Conservation (phyloP, 176 grass and related monocot species). For the Paspalum notatum region DNA sequence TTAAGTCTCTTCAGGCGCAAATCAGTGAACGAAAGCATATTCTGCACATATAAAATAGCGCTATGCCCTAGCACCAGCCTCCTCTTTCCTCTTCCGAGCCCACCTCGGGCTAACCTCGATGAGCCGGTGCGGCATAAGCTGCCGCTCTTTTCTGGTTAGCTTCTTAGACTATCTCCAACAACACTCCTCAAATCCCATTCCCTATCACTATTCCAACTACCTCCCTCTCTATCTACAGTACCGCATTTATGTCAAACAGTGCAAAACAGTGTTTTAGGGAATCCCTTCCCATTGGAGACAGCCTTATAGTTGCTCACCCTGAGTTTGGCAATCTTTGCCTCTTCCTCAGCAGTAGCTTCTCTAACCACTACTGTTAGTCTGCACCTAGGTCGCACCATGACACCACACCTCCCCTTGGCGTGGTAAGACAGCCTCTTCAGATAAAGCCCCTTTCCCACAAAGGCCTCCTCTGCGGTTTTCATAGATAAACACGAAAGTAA, state of each 20-base stretch:
- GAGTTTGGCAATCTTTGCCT: conserved; percentile 86
- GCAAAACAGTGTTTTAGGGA: no score
- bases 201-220: no score
- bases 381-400: conserved; percentile 85
- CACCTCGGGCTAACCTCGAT: conserved; percentile 78
- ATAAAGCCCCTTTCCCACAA: conserved; percentile 88
- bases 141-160: no score
- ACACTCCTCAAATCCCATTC: no score
- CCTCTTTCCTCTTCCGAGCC: conserved; percentile 63
- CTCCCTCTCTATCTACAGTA: no score
- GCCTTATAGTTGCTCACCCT: conserved; percentile 92
- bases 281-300: no score
- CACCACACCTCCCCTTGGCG: conserved; percentile 69
- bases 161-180: no score
- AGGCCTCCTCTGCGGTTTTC: conserved; percentile 63
- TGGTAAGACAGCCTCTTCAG: conserved; percentile 87
- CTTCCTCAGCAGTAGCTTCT: conserved; percentile 84
- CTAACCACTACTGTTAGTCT: conserved; percentile 89
- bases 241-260: no score
- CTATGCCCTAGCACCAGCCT: conserved; percentile 12
- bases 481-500: neutral
- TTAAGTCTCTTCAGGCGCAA: neutral
- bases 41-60: neutral
- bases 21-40: neutral
- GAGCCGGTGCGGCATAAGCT: conserved; percentile 81